Base-by-base conservation (phyloP, 352 stramenopile genomes). In the Albugo candida region DNA sequence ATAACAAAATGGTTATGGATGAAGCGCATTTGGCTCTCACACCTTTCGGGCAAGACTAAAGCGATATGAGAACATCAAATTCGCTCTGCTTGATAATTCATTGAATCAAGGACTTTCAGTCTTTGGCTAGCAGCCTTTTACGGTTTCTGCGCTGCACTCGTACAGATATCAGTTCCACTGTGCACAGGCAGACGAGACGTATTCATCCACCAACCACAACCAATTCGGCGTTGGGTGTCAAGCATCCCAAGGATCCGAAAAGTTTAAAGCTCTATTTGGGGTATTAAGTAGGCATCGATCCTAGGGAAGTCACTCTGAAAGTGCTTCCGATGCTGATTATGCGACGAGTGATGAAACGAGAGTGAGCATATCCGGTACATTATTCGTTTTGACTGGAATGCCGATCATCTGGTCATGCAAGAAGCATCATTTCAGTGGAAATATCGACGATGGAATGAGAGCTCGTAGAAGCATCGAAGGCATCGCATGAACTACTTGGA, bases 131-230 rank as follows among this genome's bases (percentile, higher is more conserved):
- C 0, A 67, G 51, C 16, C 45, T 67, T 13, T 17, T 65, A 13
- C 65, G 63, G 59, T 31, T 67, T 0, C 17, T 55, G 3, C 19
- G 59, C 0, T 67, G 53, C 43, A 67, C 51, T 0, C 17, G 59
- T 2, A 53, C 59, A 0, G 51, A 61, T 43, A 64, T 61, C 16
- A 14, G 50, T 0, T 65, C 53, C 39, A 55, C 48, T 0, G 54
- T 67, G 10, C 51, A 67, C 18, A 13, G 27, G 11, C 55, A 43
- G 17, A 59, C 53, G 0, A 34, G 59, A 2, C 41, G 20, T 0
- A 21, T 47, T 3, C 61, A 66, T 35, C 35, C 42, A 13, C 56
- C 51, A 0, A 49, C 36, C 0, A 35, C 37, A 1, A 11, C 11
- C 1, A 48, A 65, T 34, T 59, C 36, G 41, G 37, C 38, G 2